Percentiles rank a stretch among this genome's conserved stretches.
These are phyloP conservation scores for Globisporangium alternatum DNA, from an alignment of 352 stramenopile genomes.

Conservation along the genomic window DNA sequence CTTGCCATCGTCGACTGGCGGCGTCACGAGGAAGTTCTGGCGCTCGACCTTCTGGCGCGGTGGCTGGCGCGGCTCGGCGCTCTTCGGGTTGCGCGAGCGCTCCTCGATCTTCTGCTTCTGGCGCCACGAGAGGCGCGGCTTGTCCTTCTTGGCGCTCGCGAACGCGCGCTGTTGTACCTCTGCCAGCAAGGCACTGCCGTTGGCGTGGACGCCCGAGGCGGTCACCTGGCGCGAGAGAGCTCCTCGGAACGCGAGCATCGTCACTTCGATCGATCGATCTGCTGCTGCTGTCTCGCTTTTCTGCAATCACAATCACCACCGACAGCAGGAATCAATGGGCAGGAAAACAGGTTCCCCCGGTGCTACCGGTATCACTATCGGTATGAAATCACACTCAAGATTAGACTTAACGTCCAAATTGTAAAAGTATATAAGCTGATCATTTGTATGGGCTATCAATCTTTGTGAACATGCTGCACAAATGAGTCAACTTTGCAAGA, in stretches of 20 bases:
- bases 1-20: slow-evolving; percentile 66
- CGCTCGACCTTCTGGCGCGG: slow-evolving; percentile 45
- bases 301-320: neutral
- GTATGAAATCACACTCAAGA: neutral
- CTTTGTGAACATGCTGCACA: neutral
- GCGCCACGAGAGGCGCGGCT: slow-evolving; percentile 52
- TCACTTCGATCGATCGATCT: neutral
- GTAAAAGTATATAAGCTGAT: too few relatives aligned
- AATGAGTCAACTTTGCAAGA: neutral
- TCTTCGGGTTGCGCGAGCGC: slow-evolving; percentile 34
- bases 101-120: slow-evolving; percentile 65
- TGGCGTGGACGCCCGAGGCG: neutral
- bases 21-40: slow-evolving; percentile 56
- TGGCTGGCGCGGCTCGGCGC: slow-evolving; percentile 35
- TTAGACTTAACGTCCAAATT: neutral
- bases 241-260: slow-evolving; percentile 50
- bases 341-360: slow-evolving; percentile 5
- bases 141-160: slow-evolving; percentile 50
- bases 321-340: slow-evolving; percentile 9
- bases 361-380: neutral
- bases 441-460: neutral
- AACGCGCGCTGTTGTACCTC: slow-evolving; percentile 41
- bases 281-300: slow-evolving; percentile 1
- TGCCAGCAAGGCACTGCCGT: slow-evolving; percentile 9
- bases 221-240: slow-evolving; percentile 21